phyloP scores from a whole-genome alignment of 768 basidiomycete genomes.

The Multifurca ochricompacta region DNA sequence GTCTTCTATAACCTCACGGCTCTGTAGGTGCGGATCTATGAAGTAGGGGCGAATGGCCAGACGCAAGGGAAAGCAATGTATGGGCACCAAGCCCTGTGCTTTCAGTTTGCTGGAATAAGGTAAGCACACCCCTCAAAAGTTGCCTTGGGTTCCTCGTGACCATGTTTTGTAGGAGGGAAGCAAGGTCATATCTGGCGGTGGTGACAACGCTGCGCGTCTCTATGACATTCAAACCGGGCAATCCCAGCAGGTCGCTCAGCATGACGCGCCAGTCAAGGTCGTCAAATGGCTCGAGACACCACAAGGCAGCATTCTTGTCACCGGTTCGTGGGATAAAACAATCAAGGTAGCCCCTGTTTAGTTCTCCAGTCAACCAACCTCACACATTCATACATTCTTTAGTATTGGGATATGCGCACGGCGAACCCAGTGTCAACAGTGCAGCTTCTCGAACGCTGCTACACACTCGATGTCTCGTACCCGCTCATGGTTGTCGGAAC shows the following conservation, averaged over 20 bases:
- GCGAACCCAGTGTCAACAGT: slow-evolving; percentile 72
- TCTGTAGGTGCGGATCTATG: slow-evolving; percentile 80
- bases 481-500: slow-evolving; percentile 88
- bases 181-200: slow-evolving; percentile 87
- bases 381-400: slow-evolving; percentile 1
- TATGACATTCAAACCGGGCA: slow-evolving; percentile 84
- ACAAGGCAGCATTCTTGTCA: slow-evolving; percentile 70
- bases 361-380: not conserved
- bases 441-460: slow-evolving; percentile 83
- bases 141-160: slow-evolving; percentile 3
- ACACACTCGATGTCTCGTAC: slow-evolving; percentile 75
- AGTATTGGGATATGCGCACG: slow-evolving; percentile 92
- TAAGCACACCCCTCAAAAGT: slow-evolving; percentile 30
- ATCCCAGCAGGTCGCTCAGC: slow-evolving; percentile 75
- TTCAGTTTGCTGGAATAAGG: slow-evolving; percentile 87
- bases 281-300: slow-evolving; percentile 77
- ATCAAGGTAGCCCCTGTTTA: slow-evolving; percentile 58
- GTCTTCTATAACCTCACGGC: not conserved
- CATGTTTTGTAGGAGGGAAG: slow-evolving; percentile 63
- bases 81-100: slow-evolving; percentile 86
- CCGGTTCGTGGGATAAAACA: slow-evolving; percentile 98
- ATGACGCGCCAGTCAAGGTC: slow-evolving; percentile 82
- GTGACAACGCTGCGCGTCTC: slow-evolving; percentile 92
- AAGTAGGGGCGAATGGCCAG: slow-evolving; percentile 72
- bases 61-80: slow-evolving; percentile 89